Evolutionary conservation across 1,284 basidiomycete species (phyloP).

Genomic region (Papiliotrema nemorosa): DNA sequence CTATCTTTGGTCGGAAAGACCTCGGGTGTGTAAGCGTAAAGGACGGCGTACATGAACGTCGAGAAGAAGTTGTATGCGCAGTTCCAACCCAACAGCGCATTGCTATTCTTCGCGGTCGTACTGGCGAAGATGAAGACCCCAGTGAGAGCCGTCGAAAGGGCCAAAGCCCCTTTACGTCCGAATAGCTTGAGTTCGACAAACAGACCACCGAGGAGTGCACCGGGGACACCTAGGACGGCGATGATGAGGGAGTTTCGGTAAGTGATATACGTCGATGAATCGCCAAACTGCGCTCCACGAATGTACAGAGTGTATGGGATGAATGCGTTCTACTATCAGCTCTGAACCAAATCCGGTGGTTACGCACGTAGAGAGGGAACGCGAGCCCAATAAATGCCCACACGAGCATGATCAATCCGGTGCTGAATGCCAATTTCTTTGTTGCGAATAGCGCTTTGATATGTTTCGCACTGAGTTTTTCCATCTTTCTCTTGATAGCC

Average conservation of each 20-base stretch:
- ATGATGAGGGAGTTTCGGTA: slow-evolving; percentile 56
- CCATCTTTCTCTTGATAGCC: slow-evolving; percentile 25
- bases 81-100: slow-evolving; percentile 57
- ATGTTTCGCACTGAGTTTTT: slow-evolving; percentile 3
- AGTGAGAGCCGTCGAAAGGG: slow-evolving; percentile 54
- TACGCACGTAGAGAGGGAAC: slow-evolving; percentile 53
- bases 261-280: slow-evolving; percentile 46
- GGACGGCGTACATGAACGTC: slow-evolving; percentile 37
- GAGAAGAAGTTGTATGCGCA: slow-evolving; percentile 56
- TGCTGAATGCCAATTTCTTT: slow-evolving; percentile 55
- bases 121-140: slow-evolving; percentile 62
- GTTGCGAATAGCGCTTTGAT: slow-evolving; percentile 57
- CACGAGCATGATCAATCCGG: slow-evolving; percentile 55
- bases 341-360: neutral
- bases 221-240: slow-evolving; percentile 56
- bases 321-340: slow-evolving; percentile 52
- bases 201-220: slow-evolving; percentile 58
- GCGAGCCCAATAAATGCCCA: slow-evolving; percentile 64
- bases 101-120: slow-evolving; percentile 58
- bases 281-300: slow-evolving; percentile 35
- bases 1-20: slow-evolving; percentile 64
- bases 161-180: slow-evolving; percentile 57
- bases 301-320: slow-evolving; percentile 56
- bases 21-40: slow-evolving; percentile 58
- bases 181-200: slow-evolving; percentile 56